Conservation (phyloP, 2,329 filamentous ascomycete species). For the Calonectria pseudoreteaudii region DNA sequence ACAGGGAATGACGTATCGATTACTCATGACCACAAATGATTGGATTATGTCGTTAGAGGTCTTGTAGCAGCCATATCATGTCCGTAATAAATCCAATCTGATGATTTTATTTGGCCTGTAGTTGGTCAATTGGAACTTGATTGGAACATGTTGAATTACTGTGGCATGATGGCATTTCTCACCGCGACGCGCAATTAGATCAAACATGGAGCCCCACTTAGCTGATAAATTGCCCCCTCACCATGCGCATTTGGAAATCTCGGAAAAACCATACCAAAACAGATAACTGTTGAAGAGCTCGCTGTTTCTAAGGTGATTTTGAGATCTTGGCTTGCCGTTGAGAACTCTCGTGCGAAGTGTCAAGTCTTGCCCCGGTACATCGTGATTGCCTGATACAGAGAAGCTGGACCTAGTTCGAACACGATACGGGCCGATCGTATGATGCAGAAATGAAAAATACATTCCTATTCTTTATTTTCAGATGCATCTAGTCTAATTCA, state of each 20-base stretch:
- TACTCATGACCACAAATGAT: not conserved
- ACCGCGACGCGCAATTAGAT: not conserved
- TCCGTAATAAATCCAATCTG: not conserved
- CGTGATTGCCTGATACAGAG: not conserved
- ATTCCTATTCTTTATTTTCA: not conserved
- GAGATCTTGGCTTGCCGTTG: not conserved
- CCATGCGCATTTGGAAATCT: not conserved
- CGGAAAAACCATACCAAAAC: not conserved
- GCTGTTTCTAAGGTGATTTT: not conserved
- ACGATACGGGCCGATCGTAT: too few relatives aligned
- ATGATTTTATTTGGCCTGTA: not conserved
- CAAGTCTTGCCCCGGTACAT: not conserved
- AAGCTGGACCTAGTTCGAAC: too few relatives aligned
- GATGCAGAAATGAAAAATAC: too few relatives aligned
- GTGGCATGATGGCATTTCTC: not conserved
- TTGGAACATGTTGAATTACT: too few relatives aligned
- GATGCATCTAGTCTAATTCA: not conserved
- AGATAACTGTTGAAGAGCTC: not conserved
- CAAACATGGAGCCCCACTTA: not conserved
- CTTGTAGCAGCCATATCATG: not conserved
- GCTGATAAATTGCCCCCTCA: not conserved
- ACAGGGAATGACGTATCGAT: not conserved
- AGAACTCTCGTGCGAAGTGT: not conserved
- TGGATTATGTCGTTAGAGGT: not conserved
- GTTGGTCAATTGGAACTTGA: too few relatives aligned